Conservation (phyloP, 2,329 filamentous ascomycete species). For the Hymenoscyphus fraxineus region DNA sequence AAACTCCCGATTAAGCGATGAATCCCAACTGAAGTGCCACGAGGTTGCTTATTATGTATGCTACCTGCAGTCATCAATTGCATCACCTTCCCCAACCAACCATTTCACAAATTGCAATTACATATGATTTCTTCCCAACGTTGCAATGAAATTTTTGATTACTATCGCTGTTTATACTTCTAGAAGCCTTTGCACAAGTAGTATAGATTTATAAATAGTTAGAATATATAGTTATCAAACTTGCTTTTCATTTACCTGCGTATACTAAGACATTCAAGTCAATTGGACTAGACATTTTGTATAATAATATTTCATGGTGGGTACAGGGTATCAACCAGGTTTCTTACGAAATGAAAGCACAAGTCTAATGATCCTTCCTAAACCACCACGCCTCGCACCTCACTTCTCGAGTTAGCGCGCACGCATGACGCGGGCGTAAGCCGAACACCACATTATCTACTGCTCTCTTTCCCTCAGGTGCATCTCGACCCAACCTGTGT, state of each 20-base stretch:
- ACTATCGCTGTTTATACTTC: too few species aligned
- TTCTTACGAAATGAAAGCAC: neutral
- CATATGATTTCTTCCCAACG: neutral
- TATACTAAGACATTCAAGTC: neutral
- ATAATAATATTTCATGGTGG: too few species aligned
- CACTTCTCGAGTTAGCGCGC: neutral
- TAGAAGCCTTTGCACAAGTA: too few species aligned
- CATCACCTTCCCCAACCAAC: neutral
- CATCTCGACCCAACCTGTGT: too few species aligned
- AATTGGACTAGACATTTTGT: too few species aligned
- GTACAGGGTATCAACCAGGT: too few species aligned
- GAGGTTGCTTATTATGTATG: neutral
- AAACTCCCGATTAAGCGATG: neutral
- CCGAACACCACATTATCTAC: too few species aligned
- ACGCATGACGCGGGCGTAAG: too few species aligned
- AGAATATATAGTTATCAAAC: too few species aligned
- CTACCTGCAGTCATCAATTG: conserved; percentile 1
- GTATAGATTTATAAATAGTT: too few species aligned
- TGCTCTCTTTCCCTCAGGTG: too few species aligned
- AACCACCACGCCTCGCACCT: neutral
- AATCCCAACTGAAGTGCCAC: neutral
- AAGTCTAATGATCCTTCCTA: neutral
- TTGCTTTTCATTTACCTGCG: too few species aligned
- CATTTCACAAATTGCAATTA: neutral
- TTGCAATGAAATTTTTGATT: neutral